phyloP scores from a whole-genome alignment of 2,329 filamentous ascomycete genomes.

The Orbilia blumenaviensis region DNA sequence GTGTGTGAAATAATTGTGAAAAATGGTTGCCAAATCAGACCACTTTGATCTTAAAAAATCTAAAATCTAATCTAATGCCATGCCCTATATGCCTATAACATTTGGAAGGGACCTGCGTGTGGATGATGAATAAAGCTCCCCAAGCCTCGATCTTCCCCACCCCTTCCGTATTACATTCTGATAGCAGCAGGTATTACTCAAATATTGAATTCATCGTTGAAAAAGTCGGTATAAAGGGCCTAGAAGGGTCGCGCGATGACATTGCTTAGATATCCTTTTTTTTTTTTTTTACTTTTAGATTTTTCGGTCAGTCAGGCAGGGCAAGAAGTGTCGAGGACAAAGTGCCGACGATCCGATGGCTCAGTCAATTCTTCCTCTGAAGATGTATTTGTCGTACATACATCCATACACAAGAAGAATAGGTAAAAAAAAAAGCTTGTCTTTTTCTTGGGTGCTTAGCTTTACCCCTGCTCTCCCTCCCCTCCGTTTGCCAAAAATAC shows the following conservation, averaged over 20 bases:
- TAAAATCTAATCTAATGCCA: background rate
- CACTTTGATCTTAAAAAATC: constrained; percentile 29
- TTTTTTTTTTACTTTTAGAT: background rate
- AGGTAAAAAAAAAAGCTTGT: constrained; percentile 29
- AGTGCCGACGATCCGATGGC: constrained; percentile 1
- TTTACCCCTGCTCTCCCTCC: no score
- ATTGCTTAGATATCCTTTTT: constrained; percentile 29
- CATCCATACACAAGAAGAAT: background rate
- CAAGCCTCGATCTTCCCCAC: background rate
- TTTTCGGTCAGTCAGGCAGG: background rate
- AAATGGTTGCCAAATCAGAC: constrained; percentile 44
- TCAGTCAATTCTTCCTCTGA: background rate
- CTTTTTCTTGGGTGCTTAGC: no score
- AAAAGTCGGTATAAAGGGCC: background rate
- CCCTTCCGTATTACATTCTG: constrained; percentile 29
- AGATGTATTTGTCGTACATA: constrained; percentile 19
- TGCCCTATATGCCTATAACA: constrained; percentile 1
- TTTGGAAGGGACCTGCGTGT: constrained; percentile 51
- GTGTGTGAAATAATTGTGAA: background rate
- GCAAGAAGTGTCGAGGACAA: background rate
- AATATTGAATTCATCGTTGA: constrained; percentile 19
- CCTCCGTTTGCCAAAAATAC: constrained; percentile 53
- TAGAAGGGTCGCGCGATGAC: constrained; percentile 10
- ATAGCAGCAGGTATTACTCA: constrained; percentile 1
- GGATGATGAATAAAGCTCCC: no score